Evolutionary conservation across 495 filamentous ascomycete species (phyloP), one percentile per base, ranked within the genome.

Genomic region (Talaromyces liani): DNA sequence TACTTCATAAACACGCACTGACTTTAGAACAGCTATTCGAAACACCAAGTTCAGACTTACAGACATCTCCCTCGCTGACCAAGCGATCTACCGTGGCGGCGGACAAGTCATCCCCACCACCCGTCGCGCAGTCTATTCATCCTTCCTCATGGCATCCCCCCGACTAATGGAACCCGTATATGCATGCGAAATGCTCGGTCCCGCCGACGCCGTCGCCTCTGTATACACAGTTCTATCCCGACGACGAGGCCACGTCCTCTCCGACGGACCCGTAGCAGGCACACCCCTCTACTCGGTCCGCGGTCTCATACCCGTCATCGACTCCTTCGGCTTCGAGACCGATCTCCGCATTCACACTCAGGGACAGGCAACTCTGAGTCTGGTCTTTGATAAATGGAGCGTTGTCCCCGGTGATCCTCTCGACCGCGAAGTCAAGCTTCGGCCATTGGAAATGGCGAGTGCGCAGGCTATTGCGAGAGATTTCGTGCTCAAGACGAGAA

Each of bases 101-200:
- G 94, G 95, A 29, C 94, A 98, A 72, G 96, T 98, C 71, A 98
- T 98, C 70, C 94, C 94, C 58, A 97, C 94, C 0, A 83, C 92
- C 53, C 88, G 94, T 31, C 87, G 95, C 31, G 91, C 93, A 20
- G 90, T 93, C 71, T 98, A 98, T 73, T 90, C 86, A 1, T 93
- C 91, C 16, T 98, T 98, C 81, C 79, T 98, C 18, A 97, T 97
- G 91, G 94, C 94, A 31, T 93, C 91, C 22, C 94, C 94, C 16
- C 86, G 94, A 33, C 83, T 98, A 33, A 97, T 98, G 90, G 94
- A 98, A 70, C 94, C 94, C 1, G 82, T 98, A 29, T 98, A 97
- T 76, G 84, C 88, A 25, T 91, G 91, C 72, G 89, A 87, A 29
- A 96, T 97, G 89, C 92, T 90, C 12, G 92, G 93, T 1, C 93